Evolutionary conservation across 257 asterid genomes (phyloP).

Genomic region (Ajuga chamaepitys): DNA sequence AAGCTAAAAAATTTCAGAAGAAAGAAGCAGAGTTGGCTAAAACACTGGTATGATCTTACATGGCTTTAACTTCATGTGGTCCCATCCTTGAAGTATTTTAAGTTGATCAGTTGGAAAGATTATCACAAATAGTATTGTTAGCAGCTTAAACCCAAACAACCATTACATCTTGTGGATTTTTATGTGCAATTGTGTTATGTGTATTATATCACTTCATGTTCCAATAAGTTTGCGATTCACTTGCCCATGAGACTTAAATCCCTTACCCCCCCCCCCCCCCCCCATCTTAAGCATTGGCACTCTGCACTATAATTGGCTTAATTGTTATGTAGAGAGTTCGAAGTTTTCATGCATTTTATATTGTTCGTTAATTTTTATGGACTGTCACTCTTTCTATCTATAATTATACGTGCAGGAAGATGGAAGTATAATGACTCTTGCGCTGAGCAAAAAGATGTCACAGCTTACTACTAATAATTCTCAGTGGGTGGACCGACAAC

Average conservation of each 20-base stretch:
- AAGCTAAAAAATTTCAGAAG: slow-evolving; percentile 84
- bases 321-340: neutral
- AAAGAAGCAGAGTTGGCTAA: slow-evolving; percentile 90
- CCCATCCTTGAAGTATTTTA: neutral
- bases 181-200: neutral
- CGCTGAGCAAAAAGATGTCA: slow-evolving; percentile 89
- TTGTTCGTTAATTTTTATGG: neutral
- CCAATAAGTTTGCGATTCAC: neutral
- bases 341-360: neutral
- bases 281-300: neutral
- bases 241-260: neutral
- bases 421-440: slow-evolving; percentile 93
- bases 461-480: slow-evolving; percentile 98
- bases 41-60: slow-evolving; percentile 49
- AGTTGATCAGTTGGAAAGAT: neutral
- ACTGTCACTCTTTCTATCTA: neutral
- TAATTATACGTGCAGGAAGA: slow-evolving; percentile 69
- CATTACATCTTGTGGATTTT: neutral
- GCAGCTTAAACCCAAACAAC: neutral
- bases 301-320: neutral
- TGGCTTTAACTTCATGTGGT: slow-evolving; percentile 6
- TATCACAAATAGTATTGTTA: neutral
- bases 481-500: slow-evolving; percentile 99
- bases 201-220: neutral
- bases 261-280: too few species aligned